phyloP scores from a whole-genome alignment of 768 basidiomycete species.

The Stropharia rugosoannulata region DNA sequence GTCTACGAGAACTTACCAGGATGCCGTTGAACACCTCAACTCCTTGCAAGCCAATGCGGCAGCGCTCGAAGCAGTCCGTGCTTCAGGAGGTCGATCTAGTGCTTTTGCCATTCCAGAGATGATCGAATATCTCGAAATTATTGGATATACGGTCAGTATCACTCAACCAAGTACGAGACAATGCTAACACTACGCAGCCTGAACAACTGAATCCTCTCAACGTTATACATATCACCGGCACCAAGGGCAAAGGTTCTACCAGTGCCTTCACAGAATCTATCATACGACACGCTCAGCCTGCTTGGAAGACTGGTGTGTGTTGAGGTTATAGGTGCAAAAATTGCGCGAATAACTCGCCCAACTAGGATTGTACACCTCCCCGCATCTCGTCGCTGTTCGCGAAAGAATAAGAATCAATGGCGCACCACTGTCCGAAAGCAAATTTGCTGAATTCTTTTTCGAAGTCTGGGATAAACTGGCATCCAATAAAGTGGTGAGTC shows the following conservation, averaged over 20 bases:
- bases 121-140: slow-evolving; percentile 82
- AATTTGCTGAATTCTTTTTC: slow-evolving; percentile 91
- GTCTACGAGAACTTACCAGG: slow-evolving; percentile 66
- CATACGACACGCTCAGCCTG: slow-evolving; percentile 68
- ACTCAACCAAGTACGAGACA: slow-evolving; percentile 7
- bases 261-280: slow-evolving; percentile 91
- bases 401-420: slow-evolving; percentile 96
- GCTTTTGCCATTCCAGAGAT: slow-evolving; percentile 82
- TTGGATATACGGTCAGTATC: slow-evolving; percentile 79
- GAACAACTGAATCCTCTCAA: slow-evolving; percentile 84
- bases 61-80: slow-evolving; percentile 80
- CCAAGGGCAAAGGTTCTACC: slow-evolving; percentile 98
- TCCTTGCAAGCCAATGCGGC: slow-evolving; percentile 91
- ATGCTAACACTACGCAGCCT: slow-evolving; percentile 45
- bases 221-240: slow-evolving; percentile 95
- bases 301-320: slow-evolving; percentile 81
- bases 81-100: slow-evolving; percentile 60
- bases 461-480: slow-evolving; percentile 91
- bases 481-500: slow-evolving; percentile 54
- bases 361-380: slow-evolving; percentile 94
- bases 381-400: slow-evolving; percentile 92
- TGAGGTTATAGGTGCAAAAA: background rate
- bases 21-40: slow-evolving; percentile 75
- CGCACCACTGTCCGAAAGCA: slow-evolving; percentile 80
- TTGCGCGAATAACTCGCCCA: background rate